phyloP scores from a whole-genome alignment of 768 basidiomycete species.

The Podaxis carcinomalis region DNA sequence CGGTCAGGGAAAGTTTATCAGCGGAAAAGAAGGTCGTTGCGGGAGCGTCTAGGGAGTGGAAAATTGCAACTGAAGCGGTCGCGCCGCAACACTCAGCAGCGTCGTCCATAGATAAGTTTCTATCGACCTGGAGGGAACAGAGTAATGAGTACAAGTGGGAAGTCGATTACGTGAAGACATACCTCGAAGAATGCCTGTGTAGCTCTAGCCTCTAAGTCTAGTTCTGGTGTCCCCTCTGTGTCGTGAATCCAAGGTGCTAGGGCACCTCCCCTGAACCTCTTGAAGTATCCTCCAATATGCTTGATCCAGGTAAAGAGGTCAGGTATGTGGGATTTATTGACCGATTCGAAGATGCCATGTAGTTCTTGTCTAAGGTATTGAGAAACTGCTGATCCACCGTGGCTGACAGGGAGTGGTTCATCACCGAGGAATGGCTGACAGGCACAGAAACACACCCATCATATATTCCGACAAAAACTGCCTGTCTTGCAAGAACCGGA shows the following conservation, averaged over 20 bases:
- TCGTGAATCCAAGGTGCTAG: slow-evolving; percentile 61
- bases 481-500: slow-evolving; percentile 64
- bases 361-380: slow-evolving; percentile 82
- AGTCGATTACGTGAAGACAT: slow-evolving; percentile 16
- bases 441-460: slow-evolving; percentile 63
- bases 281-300: slow-evolving; percentile 86
- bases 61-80: slow-evolving; percentile 83
- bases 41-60: slow-evolving; percentile 87
- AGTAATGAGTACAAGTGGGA: not conserved
- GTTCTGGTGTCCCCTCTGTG: slow-evolving; percentile 26
- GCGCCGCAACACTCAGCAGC: slow-evolving; percentile 79
- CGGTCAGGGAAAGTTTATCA: slow-evolving; percentile 68
- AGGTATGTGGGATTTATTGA: slow-evolving; percentile 64
- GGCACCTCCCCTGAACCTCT: slow-evolving; percentile 79
- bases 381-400: slow-evolving; percentile 89
- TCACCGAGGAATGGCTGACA: not conserved
- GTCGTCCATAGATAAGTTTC: slow-evolving; percentile 61
- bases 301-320: slow-evolving; percentile 75
- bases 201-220: slow-evolving; percentile 83
- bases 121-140: slow-evolving; percentile 56
- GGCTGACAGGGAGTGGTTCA: slow-evolving; percentile 40
- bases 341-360: slow-evolving; percentile 81
- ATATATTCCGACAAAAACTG: slow-evolving; percentile 85
- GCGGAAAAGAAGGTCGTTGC: slow-evolving; percentile 81
- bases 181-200: slow-evolving; percentile 88